Conservation (phyloP, 1,284 basidiomycete species). For the Sanguinoderma infundibulare region DNA sequence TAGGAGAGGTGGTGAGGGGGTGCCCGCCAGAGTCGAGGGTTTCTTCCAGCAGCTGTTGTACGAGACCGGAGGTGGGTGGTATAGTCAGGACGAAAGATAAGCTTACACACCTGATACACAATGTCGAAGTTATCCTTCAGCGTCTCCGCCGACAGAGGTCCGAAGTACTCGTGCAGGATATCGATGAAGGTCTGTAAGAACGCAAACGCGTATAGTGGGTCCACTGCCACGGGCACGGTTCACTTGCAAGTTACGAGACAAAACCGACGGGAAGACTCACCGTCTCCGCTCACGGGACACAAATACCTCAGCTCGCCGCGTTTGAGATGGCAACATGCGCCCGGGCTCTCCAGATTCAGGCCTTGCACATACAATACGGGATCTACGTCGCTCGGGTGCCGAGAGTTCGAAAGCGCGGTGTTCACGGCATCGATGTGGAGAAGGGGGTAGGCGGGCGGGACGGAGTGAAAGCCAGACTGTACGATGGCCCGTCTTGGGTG, state of each 20-base stretch:
- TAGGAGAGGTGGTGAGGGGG: conserved; percentile 92
- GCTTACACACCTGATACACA: conserved; percentile 81
- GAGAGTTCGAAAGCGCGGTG: conserved; percentile 64
- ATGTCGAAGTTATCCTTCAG: conserved; percentile 95
- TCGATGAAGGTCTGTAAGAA: conserved; percentile 88
- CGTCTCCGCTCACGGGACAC: conserved; percentile 81
- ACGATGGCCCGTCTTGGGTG: conserved; percentile 79
- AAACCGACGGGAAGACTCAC: conserved; percentile 46
- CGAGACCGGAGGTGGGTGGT: neutral
- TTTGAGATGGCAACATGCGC: conserved; percentile 82
- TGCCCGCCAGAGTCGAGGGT: conserved; percentile 92
- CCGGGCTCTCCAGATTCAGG: conserved; percentile 51
- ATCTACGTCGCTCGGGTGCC: conserved; percentile 61
- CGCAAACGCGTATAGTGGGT: conserved; percentile 88
- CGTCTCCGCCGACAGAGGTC: conserved; percentile 69
- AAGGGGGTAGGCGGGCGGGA: conserved; percentile 79
- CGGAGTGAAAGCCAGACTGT: conserved; percentile 88
- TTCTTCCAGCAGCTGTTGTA: conserved; percentile 85
- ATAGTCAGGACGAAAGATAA: neutral
- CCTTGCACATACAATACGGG: conserved; percentile 71
- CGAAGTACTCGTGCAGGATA: conserved; percentile 88
- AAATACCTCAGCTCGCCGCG: conserved; percentile 79
- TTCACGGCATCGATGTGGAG: conserved; percentile 89
- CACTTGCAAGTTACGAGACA: neutral
- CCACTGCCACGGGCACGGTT: conserved; percentile 53